Conservation (phyloP, 148 eudicot species). For the Rhododendron williamsianum region DNA sequence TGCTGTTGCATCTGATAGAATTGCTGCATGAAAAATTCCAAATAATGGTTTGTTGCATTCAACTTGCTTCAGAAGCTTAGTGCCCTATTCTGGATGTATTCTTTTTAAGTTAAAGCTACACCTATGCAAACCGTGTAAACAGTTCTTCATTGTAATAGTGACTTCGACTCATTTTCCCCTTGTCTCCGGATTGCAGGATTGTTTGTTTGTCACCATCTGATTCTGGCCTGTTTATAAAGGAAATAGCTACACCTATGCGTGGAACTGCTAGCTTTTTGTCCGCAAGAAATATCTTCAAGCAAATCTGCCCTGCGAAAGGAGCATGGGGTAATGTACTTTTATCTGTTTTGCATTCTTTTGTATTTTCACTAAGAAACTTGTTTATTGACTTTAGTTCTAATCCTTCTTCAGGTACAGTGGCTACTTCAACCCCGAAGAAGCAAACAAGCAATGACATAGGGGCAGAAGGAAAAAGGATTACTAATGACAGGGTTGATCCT, state of each 20-base stretch:
- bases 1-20: neutral
- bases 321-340: conserved; percentile 36
- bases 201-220: neutral
- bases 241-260: conserved; percentile 20
- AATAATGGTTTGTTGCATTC: neutral
- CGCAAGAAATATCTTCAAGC: conserved; percentile 21
- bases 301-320: conserved; percentile 17
- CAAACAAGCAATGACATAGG: conserved; percentile 29
- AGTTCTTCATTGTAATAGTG: neutral
- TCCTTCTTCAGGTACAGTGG: conserved; percentile 20
- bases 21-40: neutral
- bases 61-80: neutral
- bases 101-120: neutral
- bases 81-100: neutral
- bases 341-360: neutral
- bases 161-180: neutral
- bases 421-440: conserved; percentile 38
- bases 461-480: conserved; percentile 13
- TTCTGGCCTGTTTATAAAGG: neutral
- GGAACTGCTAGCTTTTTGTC: conserved; percentile 17
- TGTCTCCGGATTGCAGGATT: neutral
- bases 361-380: neutral
- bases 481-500: conserved; percentile 41
- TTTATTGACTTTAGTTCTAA: neutral
- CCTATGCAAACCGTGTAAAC: neutral